These are phyloP conservation scores for Pulicaria dysenterica DNA, from an alignment of 129 eudicot species.

Conservation along the genomic window DNA sequence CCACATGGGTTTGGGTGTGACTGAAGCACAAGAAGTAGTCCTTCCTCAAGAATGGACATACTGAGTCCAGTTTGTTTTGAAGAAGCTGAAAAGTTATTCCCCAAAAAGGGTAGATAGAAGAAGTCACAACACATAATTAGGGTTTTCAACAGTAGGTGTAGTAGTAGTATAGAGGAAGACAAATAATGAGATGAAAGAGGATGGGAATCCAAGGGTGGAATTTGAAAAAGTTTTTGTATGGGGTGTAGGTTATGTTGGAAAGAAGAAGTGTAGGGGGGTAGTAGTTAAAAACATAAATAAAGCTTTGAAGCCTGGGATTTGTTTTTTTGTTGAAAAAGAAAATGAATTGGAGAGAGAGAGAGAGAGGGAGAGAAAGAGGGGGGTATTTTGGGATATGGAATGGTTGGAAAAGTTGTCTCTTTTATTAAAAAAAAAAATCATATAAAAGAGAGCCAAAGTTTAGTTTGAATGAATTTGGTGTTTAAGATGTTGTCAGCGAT, in stretches of 20 bases:
- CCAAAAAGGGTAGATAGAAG: conserved; percentile 27
- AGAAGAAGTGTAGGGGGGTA: conserved; percentile 18
- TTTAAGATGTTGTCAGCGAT: conserved; percentile 20
- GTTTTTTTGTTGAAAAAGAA: conserved; percentile 23
- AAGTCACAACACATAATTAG: conserved; percentile 25
- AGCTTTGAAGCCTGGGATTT: conserved; percentile 16
- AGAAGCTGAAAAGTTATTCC: background rate
- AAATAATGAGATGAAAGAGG: background rate
- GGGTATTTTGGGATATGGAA: conserved; percentile 31
- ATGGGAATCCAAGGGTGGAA: background rate
- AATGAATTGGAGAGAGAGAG: background rate
- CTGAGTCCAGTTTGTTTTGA: conserved; percentile 27
- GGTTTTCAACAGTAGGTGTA: conserved; percentile 3
- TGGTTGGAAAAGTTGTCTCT: conserved; percentile 31
- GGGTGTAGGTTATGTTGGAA: conserved; percentile 31
- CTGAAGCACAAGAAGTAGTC: conserved; percentile 38
- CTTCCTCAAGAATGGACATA: conserved; percentile 90
- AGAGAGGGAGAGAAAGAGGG: conserved; percentile 19
- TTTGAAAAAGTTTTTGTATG: conserved; percentile 22
- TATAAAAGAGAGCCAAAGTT: conserved; percentile 30
- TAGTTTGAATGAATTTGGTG: conserved; percentile 26
- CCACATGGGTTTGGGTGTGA: background rate
- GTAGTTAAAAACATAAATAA: conserved; percentile 18
- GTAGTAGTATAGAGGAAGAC: background rate
- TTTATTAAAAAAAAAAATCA: conserved; percentile 27